Evolutionary conservation across 176 grass and related monocot genomes (phyloP).

Genomic region (Carex pumila): DNA sequence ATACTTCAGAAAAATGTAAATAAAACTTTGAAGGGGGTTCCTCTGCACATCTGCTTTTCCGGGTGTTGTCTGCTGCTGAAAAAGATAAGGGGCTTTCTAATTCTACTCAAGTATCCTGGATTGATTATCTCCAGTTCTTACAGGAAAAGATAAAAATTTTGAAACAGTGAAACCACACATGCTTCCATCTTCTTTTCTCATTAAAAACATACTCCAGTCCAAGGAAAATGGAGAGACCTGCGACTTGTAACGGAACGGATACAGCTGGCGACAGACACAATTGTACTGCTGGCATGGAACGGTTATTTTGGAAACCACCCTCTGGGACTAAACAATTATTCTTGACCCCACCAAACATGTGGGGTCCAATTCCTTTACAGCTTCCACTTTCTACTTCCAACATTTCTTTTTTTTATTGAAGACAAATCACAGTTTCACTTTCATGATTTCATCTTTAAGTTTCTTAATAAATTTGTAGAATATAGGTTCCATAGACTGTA

Average conservation of each 20-base stretch:
- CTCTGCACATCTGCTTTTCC: background rate
- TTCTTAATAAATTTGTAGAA: no score
- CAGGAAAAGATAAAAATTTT: background rate
- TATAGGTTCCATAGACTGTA: no score
- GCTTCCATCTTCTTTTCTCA: background rate
- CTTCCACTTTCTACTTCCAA: background rate
- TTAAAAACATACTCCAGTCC: background rate
- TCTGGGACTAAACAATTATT: background rate
- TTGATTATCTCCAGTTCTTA: background rate
- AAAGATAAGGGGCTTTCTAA: background rate
- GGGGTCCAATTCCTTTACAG: background rate
- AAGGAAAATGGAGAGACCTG: background rate
- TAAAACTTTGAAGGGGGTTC: background rate
- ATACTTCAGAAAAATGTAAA: background rate
- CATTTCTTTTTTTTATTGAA: background rate
- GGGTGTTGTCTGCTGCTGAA: background rate
- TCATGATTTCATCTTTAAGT: background rate
- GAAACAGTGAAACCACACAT: background rate
- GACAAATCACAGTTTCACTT: background rate
- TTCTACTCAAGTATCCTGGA: background rate
- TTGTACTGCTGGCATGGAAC: background rate
- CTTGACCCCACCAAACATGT: background rate
- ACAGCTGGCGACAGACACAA: background rate
- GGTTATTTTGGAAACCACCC: slow-evolving; percentile 7
- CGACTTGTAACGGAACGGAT: background rate